A percentile compares a stretch with the other conserved stretches of the same genome.
phyloP scores from a whole-genome alignment of 805 yeast genomes.

The Metschnikowia kunwiensis region DNA sequence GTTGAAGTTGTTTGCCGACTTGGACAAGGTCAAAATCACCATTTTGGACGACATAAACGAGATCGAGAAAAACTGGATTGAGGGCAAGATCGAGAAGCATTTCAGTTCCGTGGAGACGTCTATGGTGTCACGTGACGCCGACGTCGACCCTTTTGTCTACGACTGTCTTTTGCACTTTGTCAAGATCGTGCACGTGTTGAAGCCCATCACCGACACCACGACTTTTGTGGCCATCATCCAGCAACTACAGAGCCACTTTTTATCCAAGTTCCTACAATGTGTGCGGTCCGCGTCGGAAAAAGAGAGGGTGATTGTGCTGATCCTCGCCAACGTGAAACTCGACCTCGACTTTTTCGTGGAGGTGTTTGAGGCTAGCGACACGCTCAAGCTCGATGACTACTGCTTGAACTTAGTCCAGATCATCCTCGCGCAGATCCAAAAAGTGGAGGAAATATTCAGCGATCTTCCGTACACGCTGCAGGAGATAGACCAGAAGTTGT shows the following conservation, averaged over 20 bases:
- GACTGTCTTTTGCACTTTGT: conserved; percentile 41
- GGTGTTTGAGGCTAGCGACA: conserved; percentile 35
- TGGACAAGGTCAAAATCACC: conserved; percentile 38
- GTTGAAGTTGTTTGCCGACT: conserved; percentile 39
- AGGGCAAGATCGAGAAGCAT: conserved; percentile 26
- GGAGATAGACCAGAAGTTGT: conserved; percentile 30
- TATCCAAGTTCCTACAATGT: conserved; percentile 32
- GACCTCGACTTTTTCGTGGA: conserved; percentile 39
- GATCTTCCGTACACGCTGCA: conserved; percentile 23
- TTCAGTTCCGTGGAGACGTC: conserved; percentile 25
- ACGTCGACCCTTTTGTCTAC: conserved; percentile 39
- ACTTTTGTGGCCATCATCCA: conserved; percentile 36
- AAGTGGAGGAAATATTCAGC: conserved; percentile 22
- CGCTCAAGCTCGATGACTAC: conserved; percentile 34
- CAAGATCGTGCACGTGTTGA: conserved; percentile 35
- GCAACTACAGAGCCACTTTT: conserved; percentile 36
- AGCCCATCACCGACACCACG: conserved; percentile 38
- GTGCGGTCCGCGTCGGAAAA: conserved; percentile 24
- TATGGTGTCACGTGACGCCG: conserved; percentile 30
- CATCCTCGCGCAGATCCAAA: conserved; percentile 27
- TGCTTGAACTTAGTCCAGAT: conserved; percentile 32
- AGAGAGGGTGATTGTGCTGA: conserved; percentile 16
- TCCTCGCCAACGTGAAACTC: conserved; percentile 31
- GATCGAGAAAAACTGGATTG: conserved; percentile 35
- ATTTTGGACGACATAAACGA: conserved; percentile 40